Conservation (phyloP, 805 yeast species). For the Spathaspora gorwiae region DNA sequence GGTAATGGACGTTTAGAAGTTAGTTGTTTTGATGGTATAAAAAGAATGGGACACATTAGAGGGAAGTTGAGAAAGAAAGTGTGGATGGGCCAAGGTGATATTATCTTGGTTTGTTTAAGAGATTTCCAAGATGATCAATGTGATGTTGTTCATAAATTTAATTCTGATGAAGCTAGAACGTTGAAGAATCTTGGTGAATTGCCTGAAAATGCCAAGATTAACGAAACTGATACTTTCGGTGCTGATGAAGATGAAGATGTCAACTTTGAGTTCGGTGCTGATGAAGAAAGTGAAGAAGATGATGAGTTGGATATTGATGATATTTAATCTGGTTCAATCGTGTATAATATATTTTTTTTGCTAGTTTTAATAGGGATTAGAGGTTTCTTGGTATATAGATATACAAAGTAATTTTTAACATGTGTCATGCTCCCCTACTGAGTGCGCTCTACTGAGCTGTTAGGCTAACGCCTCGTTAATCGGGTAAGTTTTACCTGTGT, state of each 20-base stretch:
- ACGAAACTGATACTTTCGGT: slow-evolving; percentile 96
- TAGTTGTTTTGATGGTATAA: slow-evolving; percentile 87
- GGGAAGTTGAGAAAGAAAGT: slow-evolving; percentile 99
- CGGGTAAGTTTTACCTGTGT: too few species aligned
- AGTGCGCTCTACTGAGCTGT: too few species aligned
- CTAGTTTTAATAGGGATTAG: too few species aligned
- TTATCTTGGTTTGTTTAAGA: slow-evolving; percentile 90
- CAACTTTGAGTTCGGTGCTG: slow-evolving; percentile 93
- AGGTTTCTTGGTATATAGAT: too few species aligned
- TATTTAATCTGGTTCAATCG: slow-evolving; percentile 45
- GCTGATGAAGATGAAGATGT: slow-evolving; percentile 96
- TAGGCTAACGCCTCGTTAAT: too few species aligned
- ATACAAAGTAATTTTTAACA: too few species aligned
- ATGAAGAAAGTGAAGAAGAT: slow-evolving; percentile 70
- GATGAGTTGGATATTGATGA: slow-evolving; percentile 89
- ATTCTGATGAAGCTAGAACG: slow-evolving; percentile 96
- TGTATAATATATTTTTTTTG: too few species aligned
- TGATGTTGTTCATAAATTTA: slow-evolving; percentile 95
- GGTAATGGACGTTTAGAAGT: slow-evolving; percentile 98
- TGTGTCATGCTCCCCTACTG: too few species aligned
- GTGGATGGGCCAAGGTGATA: slow-evolving; percentile 99
- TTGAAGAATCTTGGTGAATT: slow-evolving; percentile 93
- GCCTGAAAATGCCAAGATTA: slow-evolving; percentile 95
- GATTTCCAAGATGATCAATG: slow-evolving; percentile 98
- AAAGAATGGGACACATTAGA: slow-evolving; percentile 96